Base-by-base conservation (phyloP, 768 basidiomycete genomes). In the Lactarius indigo region DNA sequence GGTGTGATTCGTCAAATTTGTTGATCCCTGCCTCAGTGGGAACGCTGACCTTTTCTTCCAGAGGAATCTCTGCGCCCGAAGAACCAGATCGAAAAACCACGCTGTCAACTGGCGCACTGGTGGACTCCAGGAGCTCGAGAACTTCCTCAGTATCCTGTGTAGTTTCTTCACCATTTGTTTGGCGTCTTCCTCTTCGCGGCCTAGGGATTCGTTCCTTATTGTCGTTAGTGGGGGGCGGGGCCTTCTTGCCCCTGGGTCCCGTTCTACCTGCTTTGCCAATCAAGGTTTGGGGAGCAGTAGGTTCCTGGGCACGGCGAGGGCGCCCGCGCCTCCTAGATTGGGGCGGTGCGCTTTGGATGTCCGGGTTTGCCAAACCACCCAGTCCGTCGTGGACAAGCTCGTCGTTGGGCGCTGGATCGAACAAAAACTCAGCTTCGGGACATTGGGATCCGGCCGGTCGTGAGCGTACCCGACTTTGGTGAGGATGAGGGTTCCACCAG, bases 111-210 rank as follows among this genome's bases (percentile, higher is more conserved):
- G 56, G 59, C n/a, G 55, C 37, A 23, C 59, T 66, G 1, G 54
- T 57, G n/a, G 70, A 60, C 47, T 63, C 61, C 7, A 65, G 61
- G 42, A 56, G 56, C 17, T 68, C 61, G 18, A 64, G 52, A 39
- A 70, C 59, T 39, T 65, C 61, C 23, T 59, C 63, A 41, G 61
- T 15, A 23, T 61, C 68, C 13, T 41, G 55, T 13, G 37, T 54
- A 1, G 44, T 44, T 5, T 66, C 61, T 15, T 50, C 56, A 20
- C 56, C 59, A 47, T 52, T 68, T 23, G 59, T 33, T 33, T 44
- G 0, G 17, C 30, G 47, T 3, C 7, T 54, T 41, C 68, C 63
- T 60, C 28, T 64, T 33, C 66, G 44, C 1, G 59, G 57, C 26
- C 57, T 61, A 28, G 69, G 64, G 9, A 3, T 23, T 5, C 68